phyloP scores from a whole-genome alignment of 164 flowering plant genomes.

The Vitis rotundifolia region DNA sequence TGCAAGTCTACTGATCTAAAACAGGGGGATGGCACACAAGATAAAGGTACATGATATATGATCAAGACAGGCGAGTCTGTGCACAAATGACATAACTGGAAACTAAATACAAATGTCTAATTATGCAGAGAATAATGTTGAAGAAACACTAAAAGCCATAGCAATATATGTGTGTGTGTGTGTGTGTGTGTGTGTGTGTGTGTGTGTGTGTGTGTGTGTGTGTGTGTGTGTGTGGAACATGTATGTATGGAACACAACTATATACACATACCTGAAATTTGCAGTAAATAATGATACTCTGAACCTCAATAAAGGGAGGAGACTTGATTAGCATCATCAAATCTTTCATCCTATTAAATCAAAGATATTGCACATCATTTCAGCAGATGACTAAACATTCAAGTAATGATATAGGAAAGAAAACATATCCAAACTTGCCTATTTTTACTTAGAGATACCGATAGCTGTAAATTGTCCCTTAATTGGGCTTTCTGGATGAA shows the following conservation, averaged over 20 bases:
- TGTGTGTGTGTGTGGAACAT: background rate
- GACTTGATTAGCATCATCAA: slow-evolving; percentile 67
- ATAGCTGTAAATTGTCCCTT: slow-evolving; percentile 76
- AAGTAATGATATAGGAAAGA: background rate
- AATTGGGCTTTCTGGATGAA: slow-evolving; percentile 60
- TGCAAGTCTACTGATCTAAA: background rate
- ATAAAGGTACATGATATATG: background rate
- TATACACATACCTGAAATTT: slow-evolving; percentile 75
- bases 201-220: too few species aligned
- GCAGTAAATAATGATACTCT: slow-evolving; percentile 88
- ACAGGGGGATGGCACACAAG: background rate
- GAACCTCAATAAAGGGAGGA: slow-evolving; percentile 54
- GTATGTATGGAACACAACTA: background rate
- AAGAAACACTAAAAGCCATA: background rate
- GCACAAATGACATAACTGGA: background rate
- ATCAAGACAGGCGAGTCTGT: background rate
- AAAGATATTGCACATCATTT: background rate
- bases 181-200: too few species aligned
- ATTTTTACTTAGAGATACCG: slow-evolving; percentile 63
- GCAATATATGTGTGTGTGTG: too few species aligned
- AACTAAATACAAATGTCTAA: background rate
- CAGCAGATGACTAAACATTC: background rate
- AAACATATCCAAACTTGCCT: slow-evolving; percentile 48
- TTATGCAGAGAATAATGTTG: background rate
- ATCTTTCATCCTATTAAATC: slow-evolving; percentile 69